These are phyloP conservation scores for Trichomonascaceae sp. DNA, from an alignment of 1,139 yeast species.

Conservation along the genomic window DNA sequence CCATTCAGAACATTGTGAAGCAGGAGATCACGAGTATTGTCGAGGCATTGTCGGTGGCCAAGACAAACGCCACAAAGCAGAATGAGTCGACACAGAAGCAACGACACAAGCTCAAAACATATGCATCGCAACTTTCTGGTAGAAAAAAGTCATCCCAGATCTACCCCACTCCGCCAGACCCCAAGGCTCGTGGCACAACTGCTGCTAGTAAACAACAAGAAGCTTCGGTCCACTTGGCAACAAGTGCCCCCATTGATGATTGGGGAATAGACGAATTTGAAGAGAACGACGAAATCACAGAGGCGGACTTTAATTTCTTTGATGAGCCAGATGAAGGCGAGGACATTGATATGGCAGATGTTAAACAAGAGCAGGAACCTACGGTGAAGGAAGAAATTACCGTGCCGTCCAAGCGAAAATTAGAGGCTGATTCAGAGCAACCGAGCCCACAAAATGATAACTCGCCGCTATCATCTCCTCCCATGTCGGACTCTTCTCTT, in stretches of 20 bases:
- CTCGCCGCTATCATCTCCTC: background rate
- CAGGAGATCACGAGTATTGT: too few relatives aligned
- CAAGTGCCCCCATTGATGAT: slow-evolving; percentile 17
- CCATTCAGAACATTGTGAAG: too few relatives aligned
- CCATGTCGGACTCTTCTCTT: background rate
- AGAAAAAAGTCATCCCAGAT: slow-evolving; percentile 8
- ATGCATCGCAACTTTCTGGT: slow-evolving; percentile 15
- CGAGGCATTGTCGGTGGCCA: too few relatives aligned
- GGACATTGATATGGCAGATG: slow-evolving; percentile 2
- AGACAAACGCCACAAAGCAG: too few relatives aligned
- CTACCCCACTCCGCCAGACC: slow-evolving; percentile 29
- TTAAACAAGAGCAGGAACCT: background rate
- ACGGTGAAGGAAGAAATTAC: background rate
- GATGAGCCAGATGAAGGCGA: slow-evolving; percentile 21
- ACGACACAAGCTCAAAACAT: too few relatives aligned
- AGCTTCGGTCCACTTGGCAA: slow-evolving; percentile 13
- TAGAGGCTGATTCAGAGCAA: background rate
- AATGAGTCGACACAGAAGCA: too few relatives aligned
- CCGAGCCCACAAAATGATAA: too few relatives aligned
- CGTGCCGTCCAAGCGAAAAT: too few relatives aligned
- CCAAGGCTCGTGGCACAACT: slow-evolving; percentile 10
- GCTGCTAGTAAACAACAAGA: slow-evolving; percentile 16
- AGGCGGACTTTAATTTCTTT: slow-evolving; percentile 32
- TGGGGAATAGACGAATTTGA: slow-evolving; percentile 34
- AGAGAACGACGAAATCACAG: slow-evolving; percentile 28